phyloP scores from a whole-genome alignment of 23 red algal species.

The Cyanidioschyzon merolae region DNA sequence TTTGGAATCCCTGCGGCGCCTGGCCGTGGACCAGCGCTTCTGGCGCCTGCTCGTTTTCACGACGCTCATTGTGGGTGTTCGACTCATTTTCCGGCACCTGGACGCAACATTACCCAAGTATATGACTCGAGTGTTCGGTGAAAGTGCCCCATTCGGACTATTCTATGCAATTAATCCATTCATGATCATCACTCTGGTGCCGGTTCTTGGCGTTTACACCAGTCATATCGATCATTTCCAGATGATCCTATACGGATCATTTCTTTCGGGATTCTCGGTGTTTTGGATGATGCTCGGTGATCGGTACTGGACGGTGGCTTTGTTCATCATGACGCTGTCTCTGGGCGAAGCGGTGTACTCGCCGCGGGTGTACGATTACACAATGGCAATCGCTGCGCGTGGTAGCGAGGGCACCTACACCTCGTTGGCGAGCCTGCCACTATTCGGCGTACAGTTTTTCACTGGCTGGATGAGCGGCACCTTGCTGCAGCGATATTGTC shows the following conservation, averaged over 20 bases:
- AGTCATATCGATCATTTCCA: conserved; percentile 47
- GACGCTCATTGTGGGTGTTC: conserved; percentile 67
- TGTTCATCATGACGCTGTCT: conserved; percentile 73
- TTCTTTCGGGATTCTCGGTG: conserved; percentile 45
- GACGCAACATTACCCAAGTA: conserved; percentile 92
- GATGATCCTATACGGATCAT: conserved; percentile 76
- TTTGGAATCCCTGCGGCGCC: conserved; percentile 25
- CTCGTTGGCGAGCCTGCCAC: conserved; percentile 62
- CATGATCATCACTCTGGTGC: conserved; percentile 80
- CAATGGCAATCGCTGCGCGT: conserved; percentile 57
- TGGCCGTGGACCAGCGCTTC: conserved; percentile 48
- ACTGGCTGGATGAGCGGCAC: conserved; percentile 79
- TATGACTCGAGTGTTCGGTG: conserved; percentile 67
- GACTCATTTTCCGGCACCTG: conserved; percentile 77
- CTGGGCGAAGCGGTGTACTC: conserved; percentile 55
- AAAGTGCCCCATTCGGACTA: conserved; percentile 67
- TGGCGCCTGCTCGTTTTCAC: conserved; percentile 81
- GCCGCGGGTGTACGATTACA: conserved; percentile 41
- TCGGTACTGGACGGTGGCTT: conserved; percentile 45
- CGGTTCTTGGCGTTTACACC: conserved; percentile 48
- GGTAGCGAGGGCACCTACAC: conserved; percentile 85
- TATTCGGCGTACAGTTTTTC: conserved; percentile 75
- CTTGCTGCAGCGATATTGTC: conserved; percentile 67
- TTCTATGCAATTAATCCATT: conserved; percentile 93
- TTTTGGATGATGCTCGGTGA: conserved; percentile 63